A percentile compares a stretch with the other conserved stretches of the same genome.
Evolutionary conservation across 148 eudicot species (phyloP).

Genomic region (Talinum fruticosum): DNA sequence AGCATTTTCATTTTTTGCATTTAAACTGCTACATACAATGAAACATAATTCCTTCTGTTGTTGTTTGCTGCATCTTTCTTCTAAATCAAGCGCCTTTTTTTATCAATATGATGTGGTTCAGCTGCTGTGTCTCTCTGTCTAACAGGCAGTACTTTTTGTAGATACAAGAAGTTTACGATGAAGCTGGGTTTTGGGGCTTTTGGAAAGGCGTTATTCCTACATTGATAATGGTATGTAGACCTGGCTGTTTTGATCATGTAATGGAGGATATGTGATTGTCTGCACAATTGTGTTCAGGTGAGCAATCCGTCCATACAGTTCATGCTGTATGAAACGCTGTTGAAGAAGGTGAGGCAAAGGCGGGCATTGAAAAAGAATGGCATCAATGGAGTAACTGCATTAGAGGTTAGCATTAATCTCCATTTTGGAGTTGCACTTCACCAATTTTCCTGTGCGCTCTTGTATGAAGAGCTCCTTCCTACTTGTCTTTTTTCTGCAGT

Average conservation of each 20-base stretch:
- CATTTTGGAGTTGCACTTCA: not conserved
- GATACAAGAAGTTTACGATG: slow-evolving; percentile 89
- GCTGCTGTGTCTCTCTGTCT: slow-evolving; percentile 13
- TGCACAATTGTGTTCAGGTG: slow-evolving; percentile 46
- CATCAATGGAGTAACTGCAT: slow-evolving; percentile 62
- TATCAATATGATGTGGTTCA: not conserved
- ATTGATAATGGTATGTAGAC: slow-evolving; percentile 74
- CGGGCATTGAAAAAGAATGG: slow-evolving; percentile 49
- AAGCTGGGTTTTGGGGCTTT: slow-evolving; percentile 87
- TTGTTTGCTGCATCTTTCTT: slow-evolving; percentile 6
- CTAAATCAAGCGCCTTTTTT: not conserved
- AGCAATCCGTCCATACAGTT: slow-evolving; percentile 98
- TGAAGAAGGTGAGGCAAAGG: slow-evolving; percentile 75
- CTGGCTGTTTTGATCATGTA: slow-evolving; percentile 10
- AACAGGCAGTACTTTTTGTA: slow-evolving; percentile 29
- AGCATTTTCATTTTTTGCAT: not conserved
- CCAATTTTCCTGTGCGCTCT: not conserved
- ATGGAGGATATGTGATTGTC: slow-evolving; percentile 27
- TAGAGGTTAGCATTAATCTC: slow-evolving; percentile 56
- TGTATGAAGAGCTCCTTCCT: slow-evolving; percentile 4
- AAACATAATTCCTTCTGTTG: not conserved
- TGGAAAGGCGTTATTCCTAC: slow-evolving; percentile 97
- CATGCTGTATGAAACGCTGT: slow-evolving; percentile 90
- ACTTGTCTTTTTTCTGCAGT: not conserved
- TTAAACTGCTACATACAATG: slow-evolving; percentile 5